These are phyloP conservation scores for Cyberlindnera mississippiensis DNA, from an alignment of 805 yeast species.

Conservation along the genomic window DNA sequence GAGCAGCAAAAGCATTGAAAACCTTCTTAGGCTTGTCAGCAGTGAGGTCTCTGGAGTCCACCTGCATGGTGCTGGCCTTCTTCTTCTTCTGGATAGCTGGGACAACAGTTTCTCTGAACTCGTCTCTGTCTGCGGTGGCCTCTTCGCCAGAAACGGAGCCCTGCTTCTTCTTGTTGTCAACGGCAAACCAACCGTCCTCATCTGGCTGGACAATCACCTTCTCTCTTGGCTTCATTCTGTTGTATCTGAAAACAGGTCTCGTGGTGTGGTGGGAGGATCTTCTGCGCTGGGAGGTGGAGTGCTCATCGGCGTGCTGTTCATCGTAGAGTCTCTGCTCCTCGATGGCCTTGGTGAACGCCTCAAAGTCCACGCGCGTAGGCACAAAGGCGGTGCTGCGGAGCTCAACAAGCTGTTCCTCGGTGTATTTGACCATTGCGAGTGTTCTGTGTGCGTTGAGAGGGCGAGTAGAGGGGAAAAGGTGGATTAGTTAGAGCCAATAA, in stretches of 20 bases:
- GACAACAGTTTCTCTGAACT: constrained; percentile 41
- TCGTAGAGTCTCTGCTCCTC: constrained; percentile 57
- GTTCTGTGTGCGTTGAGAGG: constrained; percentile 1
- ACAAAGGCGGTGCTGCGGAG: constrained; percentile 53
- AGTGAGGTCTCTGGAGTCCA: constrained; percentile 65
- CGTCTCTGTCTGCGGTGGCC: constrained; percentile 43
- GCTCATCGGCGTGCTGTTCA: constrained; percentile 24
- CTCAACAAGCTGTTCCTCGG: constrained; percentile 64
- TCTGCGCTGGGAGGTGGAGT: constrained; percentile 38
- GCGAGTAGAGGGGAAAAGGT: not conserved
- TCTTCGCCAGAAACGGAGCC: constrained; percentile 44
- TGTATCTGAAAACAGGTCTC: constrained; percentile 56
- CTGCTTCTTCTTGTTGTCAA: constrained; percentile 35
- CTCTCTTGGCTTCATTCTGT: constrained; percentile 31
- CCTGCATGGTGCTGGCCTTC: constrained; percentile 69
- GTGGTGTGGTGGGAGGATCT: constrained; percentile 45
- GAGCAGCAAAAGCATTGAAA: constrained; percentile 81
- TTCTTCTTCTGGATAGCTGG: constrained; percentile 46
- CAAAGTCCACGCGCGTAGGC: constrained; percentile 61
- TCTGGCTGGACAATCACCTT: constrained; percentile 45
- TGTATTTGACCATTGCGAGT: constrained; percentile 40
- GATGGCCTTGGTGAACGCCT: constrained; percentile 60
- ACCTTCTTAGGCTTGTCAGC: constrained; percentile 62
- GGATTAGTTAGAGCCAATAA: too few species aligned
- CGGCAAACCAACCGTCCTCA: constrained; percentile 82